These are phyloP conservation scores for Cyberlindnera maritima DNA, from an alignment of 805 yeast species.

Conservation along the genomic window DNA sequence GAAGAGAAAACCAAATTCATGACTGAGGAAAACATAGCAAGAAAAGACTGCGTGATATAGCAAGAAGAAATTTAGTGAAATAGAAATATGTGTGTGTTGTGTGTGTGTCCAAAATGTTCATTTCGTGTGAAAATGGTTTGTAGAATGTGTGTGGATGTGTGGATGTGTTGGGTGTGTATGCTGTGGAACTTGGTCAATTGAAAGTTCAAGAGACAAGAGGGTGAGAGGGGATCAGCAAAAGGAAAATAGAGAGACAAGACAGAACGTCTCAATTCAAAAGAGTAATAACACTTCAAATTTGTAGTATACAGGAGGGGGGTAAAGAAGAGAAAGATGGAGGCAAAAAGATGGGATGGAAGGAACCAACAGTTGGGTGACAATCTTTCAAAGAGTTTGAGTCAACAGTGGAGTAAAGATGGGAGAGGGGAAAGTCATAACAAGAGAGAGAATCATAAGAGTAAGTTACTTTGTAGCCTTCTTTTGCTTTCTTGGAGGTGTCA, in stretches of 20 bases:
- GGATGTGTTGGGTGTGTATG: neutral
- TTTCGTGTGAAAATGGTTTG: neutral
- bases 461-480: conserved; percentile 47
- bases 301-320: neutral
- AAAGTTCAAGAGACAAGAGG: neutral
- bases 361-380: neutral
- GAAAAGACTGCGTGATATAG: neutral
- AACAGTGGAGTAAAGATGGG: neutral
- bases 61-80: neutral
- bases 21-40: neutral
- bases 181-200: neutral
- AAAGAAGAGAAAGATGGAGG: neutral
- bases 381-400: neutral
- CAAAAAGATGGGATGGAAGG: neutral
- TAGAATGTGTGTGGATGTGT: neutral
- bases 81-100: neutral
- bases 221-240: neutral
- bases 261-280: neutral
- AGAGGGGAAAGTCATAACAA: neutral
- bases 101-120: neutral
- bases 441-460: neutral
- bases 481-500: conserved; percentile 58
- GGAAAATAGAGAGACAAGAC: neutral
- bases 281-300: conserved; percentile 3
- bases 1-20: neutral